Evolutionary conservation across 345 rosid species (phyloP).

Genomic region (Moringa oleifera): DNA sequence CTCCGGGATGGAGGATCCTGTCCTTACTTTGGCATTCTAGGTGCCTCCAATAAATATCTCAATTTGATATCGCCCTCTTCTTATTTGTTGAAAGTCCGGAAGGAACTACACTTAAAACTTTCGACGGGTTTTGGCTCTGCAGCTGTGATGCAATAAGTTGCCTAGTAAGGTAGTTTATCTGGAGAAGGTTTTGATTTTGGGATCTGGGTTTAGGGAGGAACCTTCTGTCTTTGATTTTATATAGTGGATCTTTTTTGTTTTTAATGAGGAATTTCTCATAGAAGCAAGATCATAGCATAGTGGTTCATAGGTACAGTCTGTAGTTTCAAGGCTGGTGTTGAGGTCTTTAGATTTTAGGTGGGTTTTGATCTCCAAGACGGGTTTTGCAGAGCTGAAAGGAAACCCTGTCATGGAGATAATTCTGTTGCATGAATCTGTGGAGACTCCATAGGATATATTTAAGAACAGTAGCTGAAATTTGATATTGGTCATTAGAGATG

Average conservation of each 20-base stretch:
- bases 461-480: neutral
- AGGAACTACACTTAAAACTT: neutral
- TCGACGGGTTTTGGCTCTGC: neutral
- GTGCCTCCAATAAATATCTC: neutral
- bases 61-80: neutral
- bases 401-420: too few species aligned
- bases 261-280: neutral
- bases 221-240: too few species aligned
- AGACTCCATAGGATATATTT: neutral
- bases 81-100: neutral
- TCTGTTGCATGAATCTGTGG: neutral
- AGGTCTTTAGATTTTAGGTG: neutral
- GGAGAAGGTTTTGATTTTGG: neutral
- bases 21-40: neutral
- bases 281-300: neutral
- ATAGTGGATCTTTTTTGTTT: too few species aligned
- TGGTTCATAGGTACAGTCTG: too few species aligned
- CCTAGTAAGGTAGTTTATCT: neutral
- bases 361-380: neutral
- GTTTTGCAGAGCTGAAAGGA: neutral
- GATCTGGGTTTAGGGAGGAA: constrained; percentile 4
- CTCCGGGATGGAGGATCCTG: neutral
- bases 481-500: constrained; percentile 9
- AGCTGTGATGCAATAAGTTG: neutral
- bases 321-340: too few species aligned